Conservation (phyloP, 805 yeast genomes). For the Starmerella powellii region DNA sequence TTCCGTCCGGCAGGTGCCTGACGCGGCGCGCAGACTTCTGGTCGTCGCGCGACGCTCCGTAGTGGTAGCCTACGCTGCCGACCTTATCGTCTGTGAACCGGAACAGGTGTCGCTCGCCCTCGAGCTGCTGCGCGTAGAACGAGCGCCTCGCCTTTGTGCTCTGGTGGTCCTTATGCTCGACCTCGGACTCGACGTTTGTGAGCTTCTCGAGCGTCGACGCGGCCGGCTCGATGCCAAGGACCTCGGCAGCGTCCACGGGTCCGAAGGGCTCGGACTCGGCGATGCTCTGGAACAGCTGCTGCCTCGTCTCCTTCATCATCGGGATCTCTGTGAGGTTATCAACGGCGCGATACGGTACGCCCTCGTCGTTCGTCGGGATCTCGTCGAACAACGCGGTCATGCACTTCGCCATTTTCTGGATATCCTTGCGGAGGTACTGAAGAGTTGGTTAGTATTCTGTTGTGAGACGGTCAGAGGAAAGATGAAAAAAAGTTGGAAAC, state of each 20-base stretch:
- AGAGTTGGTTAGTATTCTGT: conserved; percentile 24
- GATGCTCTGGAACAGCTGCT: conserved; percentile 72
- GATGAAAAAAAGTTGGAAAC: conserved; percentile 31
- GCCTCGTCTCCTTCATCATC: conserved; percentile 67
- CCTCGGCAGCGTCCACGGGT: conserved; percentile 84
- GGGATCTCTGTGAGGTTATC: conserved; percentile 93
- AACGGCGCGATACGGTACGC: conserved; percentile 29
- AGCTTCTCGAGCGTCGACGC: conserved; percentile 59
- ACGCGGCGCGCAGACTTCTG: conserved; percentile 61
- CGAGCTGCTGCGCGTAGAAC: conserved; percentile 45
- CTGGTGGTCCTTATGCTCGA: conserved; percentile 13
- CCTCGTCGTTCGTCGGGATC: conserved; percentile 23
- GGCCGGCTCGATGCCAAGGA: conserved; percentile 80
- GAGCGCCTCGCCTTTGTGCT: conserved; percentile 23
- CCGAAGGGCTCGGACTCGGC: conserved; percentile 95
- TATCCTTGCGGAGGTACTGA: conserved; percentile 38
- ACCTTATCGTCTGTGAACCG: conserved; percentile 66
- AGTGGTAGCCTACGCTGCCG: conserved; percentile 81
- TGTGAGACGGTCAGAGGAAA: background rate
- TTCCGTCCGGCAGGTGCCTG: conserved; percentile 23
- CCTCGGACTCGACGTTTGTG: conserved; percentile 19
- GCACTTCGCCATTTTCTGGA: conserved; percentile 45
- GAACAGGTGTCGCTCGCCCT: conserved; percentile 62
- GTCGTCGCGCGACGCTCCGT: conserved; percentile 84
- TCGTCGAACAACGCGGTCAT: conserved; percentile 76